Evolutionary conservation across 371 early-diverging fungal genomes (phyloP), one percentile per base, ranked within the genome.

Genomic region (Haplosporangium sp.): DNA sequence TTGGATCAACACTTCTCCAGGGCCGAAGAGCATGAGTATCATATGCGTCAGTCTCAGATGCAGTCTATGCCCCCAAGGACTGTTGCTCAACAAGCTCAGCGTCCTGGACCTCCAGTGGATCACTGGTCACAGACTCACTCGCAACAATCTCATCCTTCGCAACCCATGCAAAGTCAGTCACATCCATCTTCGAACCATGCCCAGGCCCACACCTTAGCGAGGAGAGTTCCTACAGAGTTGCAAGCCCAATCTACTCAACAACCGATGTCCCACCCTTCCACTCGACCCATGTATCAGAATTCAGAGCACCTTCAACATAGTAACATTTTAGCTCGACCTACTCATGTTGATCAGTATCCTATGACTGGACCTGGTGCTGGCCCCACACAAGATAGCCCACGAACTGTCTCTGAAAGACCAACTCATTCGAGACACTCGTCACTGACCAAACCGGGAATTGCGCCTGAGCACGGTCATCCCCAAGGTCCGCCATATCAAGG

Each of bases 391-490:
- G 75, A 75, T 3, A 38, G 55, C 40, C 39, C 69, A 27, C 75
- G 70, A 38, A 56, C 63, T 9, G 34, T 20, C 8, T 53, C 53
- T 3, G 74, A 72, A 17, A 59, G 69, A 37, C 72, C 69, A 20
- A 52, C 75, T 8, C 75, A 72, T 17, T 75, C 75, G 6, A 63
- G 75, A 37, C 64, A 74, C 61, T 74, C 75, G 0, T 74, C 75
- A 0, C 4, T 72, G 10, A 62, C 82, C 11, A 75, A 71, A 48
- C 35, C 72, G 11, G 68, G 61, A 4, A 42, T 62, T 15, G 39
- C 37, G 9, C 9, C 50, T 0, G 75, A 75, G 45, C 68, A 65
- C 10, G 37, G 34, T 11, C 69, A 65, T 27, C 57, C 55, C n/a
- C 73, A 40, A 27, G 72, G 69, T 1, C 63, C 47, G n/a, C 11